Percentiles rank a stretch among this genome's conserved stretches.
phyloP scores from a whole-genome alignment of 176 grass and related monocot species.

The Otatea glauca region DNA sequence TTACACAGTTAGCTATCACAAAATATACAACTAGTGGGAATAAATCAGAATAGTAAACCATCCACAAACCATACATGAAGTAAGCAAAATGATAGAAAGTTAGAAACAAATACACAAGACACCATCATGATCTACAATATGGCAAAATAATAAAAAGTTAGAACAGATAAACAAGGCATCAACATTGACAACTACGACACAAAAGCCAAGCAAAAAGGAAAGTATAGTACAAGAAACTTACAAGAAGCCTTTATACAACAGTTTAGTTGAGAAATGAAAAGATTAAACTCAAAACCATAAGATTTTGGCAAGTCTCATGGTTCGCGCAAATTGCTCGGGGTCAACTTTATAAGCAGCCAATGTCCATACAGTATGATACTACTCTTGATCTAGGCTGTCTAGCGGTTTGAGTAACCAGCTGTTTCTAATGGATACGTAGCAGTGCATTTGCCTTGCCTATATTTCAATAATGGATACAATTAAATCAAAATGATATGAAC shows the following conservation, averaged over 20 bases:
- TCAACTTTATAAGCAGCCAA: constrained; percentile 17
- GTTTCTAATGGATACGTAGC: background rate
- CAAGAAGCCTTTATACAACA: background rate
- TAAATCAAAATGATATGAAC: background rate
- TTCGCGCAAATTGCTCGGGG: background rate
- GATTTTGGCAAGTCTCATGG: background rate
- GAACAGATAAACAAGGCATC: constrained; percentile 27
- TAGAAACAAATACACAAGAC: constrained; percentile 24
- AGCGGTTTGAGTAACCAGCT: constrained; percentile 1
- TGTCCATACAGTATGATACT: background rate
- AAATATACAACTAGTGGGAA: constrained; percentile 5
- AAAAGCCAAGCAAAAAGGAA: background rate
- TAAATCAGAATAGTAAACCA: constrained; percentile 5
- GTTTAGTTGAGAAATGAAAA: constrained; percentile 5
- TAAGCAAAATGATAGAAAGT: constrained; percentile 35
- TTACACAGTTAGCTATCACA: constrained; percentile 17
- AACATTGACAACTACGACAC: constrained; percentile 2
- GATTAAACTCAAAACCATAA: constrained; percentile 8
- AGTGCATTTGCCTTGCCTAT: constrained; percentile 30
- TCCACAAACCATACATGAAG: constrained; percentile 10
- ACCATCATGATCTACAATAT: background rate
- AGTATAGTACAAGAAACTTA: constrained; percentile 16
- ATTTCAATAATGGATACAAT: background rate
- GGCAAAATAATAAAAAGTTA: background rate
- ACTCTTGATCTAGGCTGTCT: background rate